Base-by-base conservation (phyloP, 768 basidiomycete species). In the Collybiopsis luxurians region DNA sequence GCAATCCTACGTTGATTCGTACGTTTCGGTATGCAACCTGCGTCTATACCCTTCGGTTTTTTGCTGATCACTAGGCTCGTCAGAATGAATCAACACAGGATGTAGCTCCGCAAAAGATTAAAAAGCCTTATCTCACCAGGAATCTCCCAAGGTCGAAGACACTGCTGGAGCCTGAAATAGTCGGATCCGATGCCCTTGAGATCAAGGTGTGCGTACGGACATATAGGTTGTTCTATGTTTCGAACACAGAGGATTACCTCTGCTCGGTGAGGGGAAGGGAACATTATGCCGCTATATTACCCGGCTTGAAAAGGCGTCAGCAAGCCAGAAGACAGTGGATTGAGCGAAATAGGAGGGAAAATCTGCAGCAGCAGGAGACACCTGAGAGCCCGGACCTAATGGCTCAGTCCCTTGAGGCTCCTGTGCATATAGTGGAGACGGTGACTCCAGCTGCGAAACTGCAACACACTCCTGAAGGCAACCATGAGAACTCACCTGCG, bases 141-240 rank as follows among this genome's bases (percentile, higher is more conserved):
- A 79, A 76, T 61, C 64, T 77, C 57, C 71, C 73, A 53, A 59
- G 63, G 6, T 63, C 67, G 47, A 44, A 60, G 4, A 38, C 71
- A 17, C 71, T 75, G 11, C 61, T 66, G 3, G 70, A 69, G 10
- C 80, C 79, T 0, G 74, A 82, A 40, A 72, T 82, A 23, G 63
- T 78, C 27, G 77, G 83, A 0, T 76, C 67, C 36, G 86, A 87
- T 30, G 80, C 80, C 2, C 78, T 95, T 17, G 90, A 92, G 69
- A 90, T 92, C 67, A 88, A 88, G 60, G 82, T 97, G 56, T 96
- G 95, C 70, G 79, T 92, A 34, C 79, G 86, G 57, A 90, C 87
- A 9, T 93, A 93, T 68, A 79, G 87, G 31, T 70, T 93, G 13
- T 94, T 95, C 75, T 93, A 85, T 67, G 89, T 89, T 5, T 75